Evolutionary conservation across 2,329 filamentous ascomycete genomes (phyloP).

Genomic region (Fusarium torreyae): DNA sequence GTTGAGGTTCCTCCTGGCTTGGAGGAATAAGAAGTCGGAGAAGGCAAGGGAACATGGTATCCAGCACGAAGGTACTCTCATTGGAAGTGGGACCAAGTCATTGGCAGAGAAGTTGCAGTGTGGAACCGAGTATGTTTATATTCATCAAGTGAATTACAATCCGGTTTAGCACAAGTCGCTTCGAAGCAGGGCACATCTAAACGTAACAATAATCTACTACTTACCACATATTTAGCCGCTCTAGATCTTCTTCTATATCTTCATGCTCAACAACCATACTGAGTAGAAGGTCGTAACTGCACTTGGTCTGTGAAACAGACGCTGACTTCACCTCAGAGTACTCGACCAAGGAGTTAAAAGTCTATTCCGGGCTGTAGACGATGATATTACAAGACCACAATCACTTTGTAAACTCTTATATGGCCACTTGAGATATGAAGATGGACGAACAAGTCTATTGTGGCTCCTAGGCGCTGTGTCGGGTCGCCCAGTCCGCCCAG

Average conservation of each 20-base stretch:
- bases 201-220: no score
- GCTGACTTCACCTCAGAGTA: no score
- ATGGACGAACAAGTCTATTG: not conserved
- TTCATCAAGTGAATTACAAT: not conserved
- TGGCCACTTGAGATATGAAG: not conserved
- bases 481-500: not conserved
- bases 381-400: no score
- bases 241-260: no score
- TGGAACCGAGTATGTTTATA: conserved; percentile 16
- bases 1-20: conserved; percentile 1
- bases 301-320: no score
- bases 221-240: no score
- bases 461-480: not conserved
- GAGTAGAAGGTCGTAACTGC: no score
- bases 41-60: conserved; percentile 18
- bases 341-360: no score
- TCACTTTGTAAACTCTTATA: not conserved
- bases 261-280: no score
- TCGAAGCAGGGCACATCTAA: no score
- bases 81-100: not conserved
- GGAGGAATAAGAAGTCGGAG: conserved; percentile 13
- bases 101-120: conserved; percentile 21
- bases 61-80: conserved; percentile 1
- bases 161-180: rapidly evolving
- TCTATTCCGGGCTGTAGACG: no score